Evolutionary conservation across 805 yeast genomes (phyloP), one percentile per base, ranked within the genome.

Genomic region (Cyberlindnera bimundalis): DNA sequence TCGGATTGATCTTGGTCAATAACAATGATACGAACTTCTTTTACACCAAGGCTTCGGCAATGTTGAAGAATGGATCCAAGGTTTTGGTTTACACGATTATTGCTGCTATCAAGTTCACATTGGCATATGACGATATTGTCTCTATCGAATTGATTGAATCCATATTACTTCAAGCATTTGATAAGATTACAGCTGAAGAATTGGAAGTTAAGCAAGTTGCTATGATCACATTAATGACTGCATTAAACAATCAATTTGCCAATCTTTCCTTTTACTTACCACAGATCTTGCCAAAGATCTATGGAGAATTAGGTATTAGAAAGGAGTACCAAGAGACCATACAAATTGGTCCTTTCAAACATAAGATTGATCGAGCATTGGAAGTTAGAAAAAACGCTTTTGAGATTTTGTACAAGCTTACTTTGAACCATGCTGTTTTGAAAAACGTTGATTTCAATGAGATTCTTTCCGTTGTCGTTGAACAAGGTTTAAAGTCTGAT

Each of bases 271-370:
- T 74, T 2, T 64, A 71, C 37, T 58, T 79, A 29, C 60, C 71
- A 4, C 54, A 56, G 3, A 63, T 80, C 2, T 60, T 83, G 29
- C 78, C 84, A 0, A 54, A 59, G 0, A 62, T 84, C 3, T 73
- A 73, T 48, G 64, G 61, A 5, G 87, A 84, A 53, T 67, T 84
- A 33, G 62, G 61, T 11, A 68, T 80, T 1, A 74, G 74, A 48
- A 73, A 71, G 24, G 73, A 75, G 42, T 79, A 76, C 52, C 75
- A 82, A 33, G 79, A 79, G 40, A 66, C 71, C 15, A 80, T 87
- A 25, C 83, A 81, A 34, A 85, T 88, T 77, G 96, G 96, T 2
- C 95, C 95, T 0, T 86, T 83, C 67, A 85, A 84, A 56, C 90
- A 85, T 56, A 79, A 79, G 46, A 74, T 85, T 29, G 96, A 87